These are phyloP conservation scores for Plantago rigida DNA, from an alignment of 305 asterid species.

Conservation along the genomic window DNA sequence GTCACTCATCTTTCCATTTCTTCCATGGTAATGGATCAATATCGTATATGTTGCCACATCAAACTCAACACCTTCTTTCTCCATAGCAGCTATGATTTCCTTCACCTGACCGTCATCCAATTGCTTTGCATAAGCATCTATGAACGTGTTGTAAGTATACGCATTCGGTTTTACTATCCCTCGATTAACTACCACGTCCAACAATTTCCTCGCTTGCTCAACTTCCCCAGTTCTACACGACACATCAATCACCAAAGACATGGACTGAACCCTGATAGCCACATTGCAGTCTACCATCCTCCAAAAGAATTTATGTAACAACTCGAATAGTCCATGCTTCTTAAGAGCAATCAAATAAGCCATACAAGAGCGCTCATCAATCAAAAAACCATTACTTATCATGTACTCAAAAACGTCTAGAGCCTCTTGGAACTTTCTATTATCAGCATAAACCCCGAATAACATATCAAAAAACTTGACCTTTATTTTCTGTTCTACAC, in stretches of 20 bases:
- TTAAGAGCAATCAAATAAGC: conserved; percentile 51
- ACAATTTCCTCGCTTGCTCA: conserved; percentile 41
- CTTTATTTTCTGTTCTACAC: conserved; percentile 28
- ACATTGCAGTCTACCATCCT: conserved; percentile 59
- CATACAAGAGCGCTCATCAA: conserved; percentile 74
- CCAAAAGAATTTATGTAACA: conserved; percentile 38
- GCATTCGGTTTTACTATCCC: conserved; percentile 49
- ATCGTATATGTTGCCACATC: conserved; percentile 57
- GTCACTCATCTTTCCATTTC: conserved; percentile 31
- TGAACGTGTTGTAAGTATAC: conserved; percentile 49
- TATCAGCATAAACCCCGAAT: conserved; percentile 63
- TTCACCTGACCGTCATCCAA: conserved; percentile 41
- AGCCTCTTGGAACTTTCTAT: conserved; percentile 41
- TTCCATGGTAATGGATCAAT: conserved; percentile 37
- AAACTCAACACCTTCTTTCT: conserved; percentile 43
- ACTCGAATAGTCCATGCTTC: conserved; percentile 36
- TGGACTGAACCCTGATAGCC: conserved; percentile 51
- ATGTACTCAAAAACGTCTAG: conserved; percentile 58
- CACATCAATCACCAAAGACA: conserved; percentile 54
- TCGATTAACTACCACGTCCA: conserved; percentile 37
- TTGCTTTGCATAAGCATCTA: conserved; percentile 48
- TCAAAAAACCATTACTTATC: conserved; percentile 38
- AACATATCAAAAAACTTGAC: conserved; percentile 59
- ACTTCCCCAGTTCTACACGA: conserved; percentile 46
- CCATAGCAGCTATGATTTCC: conserved; percentile 44